Percentiles rank a stretch among this genome's conserved stretches.
phyloP scores from a whole-genome alignment of 139 green algal genomes.

The Auxenochlorella pyrenoidosa region DNA sequence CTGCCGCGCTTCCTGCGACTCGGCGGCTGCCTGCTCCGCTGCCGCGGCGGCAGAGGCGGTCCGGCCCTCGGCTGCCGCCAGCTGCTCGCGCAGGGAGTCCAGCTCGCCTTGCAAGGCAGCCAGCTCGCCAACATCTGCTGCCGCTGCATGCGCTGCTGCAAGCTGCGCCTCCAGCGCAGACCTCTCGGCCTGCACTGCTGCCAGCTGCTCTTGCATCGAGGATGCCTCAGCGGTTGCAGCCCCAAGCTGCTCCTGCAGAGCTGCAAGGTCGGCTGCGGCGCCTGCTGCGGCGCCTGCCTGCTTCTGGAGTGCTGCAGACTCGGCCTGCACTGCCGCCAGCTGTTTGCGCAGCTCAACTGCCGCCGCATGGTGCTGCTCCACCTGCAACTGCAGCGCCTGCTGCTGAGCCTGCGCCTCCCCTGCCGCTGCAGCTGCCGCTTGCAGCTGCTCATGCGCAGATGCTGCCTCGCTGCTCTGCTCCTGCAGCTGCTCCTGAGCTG shows the following conservation, averaged over 20 bases:
- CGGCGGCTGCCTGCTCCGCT: background rate
- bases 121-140: background rate
- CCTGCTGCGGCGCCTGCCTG: too few species aligned
- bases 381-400: background rate
- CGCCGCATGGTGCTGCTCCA: background rate
- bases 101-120: background rate
- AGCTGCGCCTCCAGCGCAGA: background rate
- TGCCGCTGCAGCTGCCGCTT: background rate
- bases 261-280: too few species aligned
- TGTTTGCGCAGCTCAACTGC: background rate
- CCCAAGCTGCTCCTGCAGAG: background rate
- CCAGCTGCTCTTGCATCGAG: background rate
- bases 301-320: too few species aligned
- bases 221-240: background rate
- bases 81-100: background rate
- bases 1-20: background rate
- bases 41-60: background rate
- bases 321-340: too few species aligned
- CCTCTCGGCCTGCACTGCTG: background rate
- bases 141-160: background rate
- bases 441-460: background rate
- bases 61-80: background rate
- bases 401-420: background rate
- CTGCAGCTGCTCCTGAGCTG: slow-evolving; percentile 4
- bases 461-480: background rate